These are phyloP conservation scores for Boletus eberwhitei DNA, from an alignment of 768 basidiomycete species.

Conservation along the genomic window DNA sequence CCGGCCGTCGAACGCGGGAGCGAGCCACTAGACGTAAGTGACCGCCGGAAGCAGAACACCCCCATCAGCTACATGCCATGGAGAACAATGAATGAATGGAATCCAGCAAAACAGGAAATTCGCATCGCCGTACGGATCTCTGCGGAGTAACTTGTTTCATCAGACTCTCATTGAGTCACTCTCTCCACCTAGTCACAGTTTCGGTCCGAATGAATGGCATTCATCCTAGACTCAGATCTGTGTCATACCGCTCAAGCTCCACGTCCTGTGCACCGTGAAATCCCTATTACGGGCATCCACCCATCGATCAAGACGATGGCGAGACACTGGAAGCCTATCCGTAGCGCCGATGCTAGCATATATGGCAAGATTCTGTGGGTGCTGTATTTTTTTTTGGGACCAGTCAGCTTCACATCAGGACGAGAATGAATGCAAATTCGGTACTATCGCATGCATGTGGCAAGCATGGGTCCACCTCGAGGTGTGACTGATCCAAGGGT, in stretches of 20 bases:
- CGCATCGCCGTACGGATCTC: constrained; percentile 13
- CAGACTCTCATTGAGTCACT: constrained; percentile 9
- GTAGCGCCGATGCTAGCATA: constrained; percentile 20
- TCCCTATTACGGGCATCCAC: constrained; percentile 8
- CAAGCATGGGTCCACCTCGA: constrained; percentile 33
- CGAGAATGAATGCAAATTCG: constrained; percentile 32
- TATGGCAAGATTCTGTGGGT: constrained; percentile 24
- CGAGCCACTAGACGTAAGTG: constrained; percentile 33
- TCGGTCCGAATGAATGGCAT: constrained; percentile 20
- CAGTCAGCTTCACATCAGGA: constrained; percentile 20
- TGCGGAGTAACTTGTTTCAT: constrained; percentile 17
- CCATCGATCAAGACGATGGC: constrained; percentile 19
- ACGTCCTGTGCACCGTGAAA: constrained; percentile 29
- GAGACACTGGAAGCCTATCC: constrained; percentile 13
- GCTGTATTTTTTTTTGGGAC: constrained; percentile 16
- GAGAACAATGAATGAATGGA: constrained; percentile 25
- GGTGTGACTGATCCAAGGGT: constrained; percentile 33
- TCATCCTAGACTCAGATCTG: constrained; percentile 11
- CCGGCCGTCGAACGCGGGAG: constrained; percentile 29
- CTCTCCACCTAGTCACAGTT: constrained; percentile 5
- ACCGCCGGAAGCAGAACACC: constrained; percentile 23
- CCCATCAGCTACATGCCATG: constrained; percentile 22
- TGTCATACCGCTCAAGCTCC: constrained; percentile 28
- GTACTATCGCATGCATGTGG: constrained; percentile 30
- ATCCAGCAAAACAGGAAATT: constrained; percentile 10